Conservation (phyloP, 2,329 filamentous ascomycete genomes). For the Cladosporium velox region DNA sequence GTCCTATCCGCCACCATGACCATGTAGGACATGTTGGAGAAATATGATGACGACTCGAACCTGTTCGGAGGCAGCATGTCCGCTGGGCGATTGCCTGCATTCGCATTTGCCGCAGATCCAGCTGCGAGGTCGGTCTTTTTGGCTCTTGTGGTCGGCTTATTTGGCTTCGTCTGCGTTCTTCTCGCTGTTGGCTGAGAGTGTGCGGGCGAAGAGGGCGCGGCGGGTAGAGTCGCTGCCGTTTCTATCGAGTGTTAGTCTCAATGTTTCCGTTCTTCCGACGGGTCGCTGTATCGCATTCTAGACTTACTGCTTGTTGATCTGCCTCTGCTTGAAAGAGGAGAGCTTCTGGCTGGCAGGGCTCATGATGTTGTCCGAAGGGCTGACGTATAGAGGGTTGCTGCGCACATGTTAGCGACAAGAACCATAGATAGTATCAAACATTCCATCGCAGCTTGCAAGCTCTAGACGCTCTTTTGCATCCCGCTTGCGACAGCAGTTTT, state of each 20-base stretch:
- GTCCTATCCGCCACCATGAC: neutral
- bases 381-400: slow-evolving; percentile 59
- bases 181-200: slow-evolving; percentile 14
- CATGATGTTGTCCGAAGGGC: slow-evolving; percentile 86
- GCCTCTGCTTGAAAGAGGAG: slow-evolving; percentile 76
- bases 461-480: neutral
- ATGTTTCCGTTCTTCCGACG: neutral
- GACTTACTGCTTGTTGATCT: slow-evolving; percentile 64
- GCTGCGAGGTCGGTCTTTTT: neutral
- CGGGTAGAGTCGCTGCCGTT: slow-evolving; percentile 18
- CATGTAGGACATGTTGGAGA: neutral
- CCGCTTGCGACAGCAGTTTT: neutral
- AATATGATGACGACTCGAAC: neutral
- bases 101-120: slow-evolving; percentile 8
- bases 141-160: neutral
- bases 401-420: neutral
- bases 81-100: neutral
- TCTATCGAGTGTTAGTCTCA: neutral
- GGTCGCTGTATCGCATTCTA: neutral
- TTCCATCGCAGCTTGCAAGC: too few relatives aligned
- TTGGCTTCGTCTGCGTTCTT: neutral
- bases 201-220: slow-evolving; percentile 20
- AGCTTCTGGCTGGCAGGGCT: slow-evolving; percentile 84
- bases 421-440: neutral
- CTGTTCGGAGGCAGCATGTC: neutral